Evolutionary conservation across 75 land plant genomes (phyloP).

Genomic region (Chamaecyparis obtusa): DNA sequence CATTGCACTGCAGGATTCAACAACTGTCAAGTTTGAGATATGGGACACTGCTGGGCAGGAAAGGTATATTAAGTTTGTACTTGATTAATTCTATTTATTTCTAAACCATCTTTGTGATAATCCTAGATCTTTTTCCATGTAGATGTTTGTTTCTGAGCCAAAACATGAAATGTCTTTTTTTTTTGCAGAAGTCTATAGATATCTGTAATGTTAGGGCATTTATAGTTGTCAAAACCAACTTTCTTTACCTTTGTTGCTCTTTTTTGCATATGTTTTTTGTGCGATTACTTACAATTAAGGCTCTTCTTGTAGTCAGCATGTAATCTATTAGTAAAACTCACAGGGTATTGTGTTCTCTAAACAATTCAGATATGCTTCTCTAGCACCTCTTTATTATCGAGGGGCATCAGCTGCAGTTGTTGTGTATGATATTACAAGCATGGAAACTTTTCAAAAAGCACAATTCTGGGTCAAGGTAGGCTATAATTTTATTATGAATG

Average conservation of each 20-base stretch:
- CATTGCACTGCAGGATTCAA: conserved; percentile 90
- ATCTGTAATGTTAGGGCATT: not conserved
- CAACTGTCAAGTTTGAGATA: conserved; percentile 95
- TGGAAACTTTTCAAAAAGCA: conserved; percentile 88
- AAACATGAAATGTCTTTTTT: not conserved
- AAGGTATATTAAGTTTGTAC: conserved; percentile 49
- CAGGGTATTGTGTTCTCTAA: not conserved
- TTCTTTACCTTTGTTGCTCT: not conserved
- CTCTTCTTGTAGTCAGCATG: not conserved
- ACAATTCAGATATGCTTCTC: conserved; percentile 76
- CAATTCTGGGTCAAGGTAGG: conserved; percentile 95
- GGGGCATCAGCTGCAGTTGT: conserved; percentile 97
- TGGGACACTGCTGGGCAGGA: conserved; percentile 99
- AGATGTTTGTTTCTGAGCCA: not conserved
- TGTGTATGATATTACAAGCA: conserved; percentile 92
- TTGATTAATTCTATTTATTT: not conserved
- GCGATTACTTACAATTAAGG: not conserved
- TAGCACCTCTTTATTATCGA: conserved; percentile 95
- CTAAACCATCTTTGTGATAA: not conserved
- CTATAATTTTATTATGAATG: not conserved
- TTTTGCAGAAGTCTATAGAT: not conserved
- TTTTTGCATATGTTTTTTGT: conserved; percentile 1
- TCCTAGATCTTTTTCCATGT: not conserved
- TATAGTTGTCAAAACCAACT: not conserved
- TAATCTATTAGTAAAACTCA: not conserved